These are phyloP conservation scores for Kwoniella sp. DNA, from an alignment of 768 basidiomycete genomes.

Conservation along the genomic window DNA sequence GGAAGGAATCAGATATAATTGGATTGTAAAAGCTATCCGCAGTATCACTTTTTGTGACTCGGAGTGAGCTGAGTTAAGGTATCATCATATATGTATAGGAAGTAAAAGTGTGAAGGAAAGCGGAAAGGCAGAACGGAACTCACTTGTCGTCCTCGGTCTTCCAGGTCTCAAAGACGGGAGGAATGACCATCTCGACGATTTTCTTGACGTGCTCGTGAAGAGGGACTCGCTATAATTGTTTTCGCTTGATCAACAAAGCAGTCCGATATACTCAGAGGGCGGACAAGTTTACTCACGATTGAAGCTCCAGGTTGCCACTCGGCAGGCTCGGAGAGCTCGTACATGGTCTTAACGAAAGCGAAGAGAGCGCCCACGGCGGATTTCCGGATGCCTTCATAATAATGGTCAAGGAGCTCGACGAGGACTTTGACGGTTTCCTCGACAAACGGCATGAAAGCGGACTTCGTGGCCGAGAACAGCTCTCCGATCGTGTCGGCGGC, in stretches of 20 bases:
- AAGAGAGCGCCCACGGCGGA: constrained; percentile 83
- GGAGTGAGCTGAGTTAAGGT: constrained; percentile 73
- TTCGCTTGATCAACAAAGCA: constrained; percentile 8
- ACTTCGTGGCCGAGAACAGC: constrained; percentile 76
- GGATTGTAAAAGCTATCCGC: constrained; percentile 60
- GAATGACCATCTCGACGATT: constrained; percentile 73
- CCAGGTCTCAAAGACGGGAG: constrained; percentile 80
- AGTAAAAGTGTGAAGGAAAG: background rate
- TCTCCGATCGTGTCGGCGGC: constrained; percentile 94
- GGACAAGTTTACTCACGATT: constrained; percentile 66
- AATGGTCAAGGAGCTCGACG: constrained; percentile 77
- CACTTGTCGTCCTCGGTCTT: constrained; percentile 96
- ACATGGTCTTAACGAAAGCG: constrained; percentile 85
- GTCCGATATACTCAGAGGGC: no score
- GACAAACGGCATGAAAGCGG: constrained; percentile 86
- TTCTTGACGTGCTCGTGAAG: constrained; percentile 70
- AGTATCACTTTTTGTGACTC: constrained; percentile 60
- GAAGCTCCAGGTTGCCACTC: constrained; percentile 78
- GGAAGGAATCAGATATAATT: constrained; percentile 54
- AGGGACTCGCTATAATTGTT: constrained; percentile 31
- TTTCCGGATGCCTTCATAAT: constrained; percentile 97
- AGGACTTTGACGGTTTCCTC: constrained; percentile 75
- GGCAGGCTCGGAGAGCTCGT: constrained; percentile 77
- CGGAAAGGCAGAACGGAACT: constrained; percentile 57
- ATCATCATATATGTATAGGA: constrained; percentile 59